Base-by-base conservation (phyloP, 805 yeast species). In the Millerozyma miso region DNA sequence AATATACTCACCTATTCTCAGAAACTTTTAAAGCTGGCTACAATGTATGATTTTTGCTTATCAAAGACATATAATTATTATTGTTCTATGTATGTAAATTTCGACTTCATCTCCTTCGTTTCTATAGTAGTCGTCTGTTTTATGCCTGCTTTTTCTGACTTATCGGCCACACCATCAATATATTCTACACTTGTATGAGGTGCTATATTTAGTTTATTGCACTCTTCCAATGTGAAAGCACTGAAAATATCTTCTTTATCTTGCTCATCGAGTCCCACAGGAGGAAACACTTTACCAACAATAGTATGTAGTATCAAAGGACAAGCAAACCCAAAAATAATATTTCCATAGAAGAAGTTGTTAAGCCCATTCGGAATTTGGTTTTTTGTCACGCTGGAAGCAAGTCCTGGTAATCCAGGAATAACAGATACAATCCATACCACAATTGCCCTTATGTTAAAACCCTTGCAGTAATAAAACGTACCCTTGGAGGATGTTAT, bases 321-420 rank as follows among this genome's bases (percentile, higher is more conserved):
- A 26, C 67, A 60, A 16, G 39, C 44, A 43, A 49, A 42, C 19
- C 39, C 48, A 41, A 49, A 50, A 10, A 53, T 18, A 4, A 44
- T 39, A 31, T 47, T 47, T 7, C 55, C 56, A 34, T 45, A 43
- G 41, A 44, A 53, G 38, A 46, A 52, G 29, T 47, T 44, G 14
- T 42, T 40, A 6, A 44, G 31, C 14, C 56, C 55, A 3, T 8
- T 14, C 4, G 46, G 18, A 3, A 53, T 45, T 1, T 35, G 14
- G 3, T 33, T 19, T 13, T 35, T 17, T 1, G 45, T 16, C n/a
- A 36, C 52, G 49, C 63, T 69, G 52, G 65, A 49, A 56, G 63
- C 63, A 46, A 73, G 57, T 31, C 81, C 81, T 3, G 81, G 81
- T 19, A 77, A 43, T 16, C 77, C 77, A 14, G 79, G 80, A 8